Base-by-base conservation (phyloP, 106 monocot genomes). In the Dioscorea dumetorum region DNA sequence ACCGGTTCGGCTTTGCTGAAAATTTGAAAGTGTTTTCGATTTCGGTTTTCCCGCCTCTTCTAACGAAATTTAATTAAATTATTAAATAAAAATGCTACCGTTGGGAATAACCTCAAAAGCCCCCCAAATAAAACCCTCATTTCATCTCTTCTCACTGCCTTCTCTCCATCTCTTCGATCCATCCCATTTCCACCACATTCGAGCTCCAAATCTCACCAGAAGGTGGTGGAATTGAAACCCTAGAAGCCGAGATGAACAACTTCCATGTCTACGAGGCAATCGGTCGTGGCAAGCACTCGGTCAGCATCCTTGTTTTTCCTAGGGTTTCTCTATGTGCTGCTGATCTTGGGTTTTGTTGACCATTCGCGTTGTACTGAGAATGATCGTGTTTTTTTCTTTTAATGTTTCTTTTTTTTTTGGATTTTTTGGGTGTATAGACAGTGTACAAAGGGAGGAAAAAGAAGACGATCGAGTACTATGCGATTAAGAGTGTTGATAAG, bases 401-500 rank as follows among this genome's bases (percentile, higher is more conserved):
- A 28, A 18, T 13, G 34, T 34, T 34, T n/a, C n/a, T n/a, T n/a
- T n/a, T n/a, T n/a, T n/a, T n/a, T n/a, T n/a, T n/a, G n/a, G n/a
- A n/a, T 1, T 15, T 53, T 58, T 21, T 5, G 33, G 59, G 70
- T 6, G 6, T 17, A 16, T 21, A 95, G 95, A 78, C 79, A 49
- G 91, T 95, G 13, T 95, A 95, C 64, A 95, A 95, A 66, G 95
- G 91, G 57, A 81, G 95, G 72, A 91, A 82, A 82, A 95, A 91
- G 88, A 91, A 95, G 86, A 86, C 91, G 35, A 83, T 91, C 53
- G 92, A 99, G 80, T 99, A 99, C 54, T 99, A 64, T 53, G 97
- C 97, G 8, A 79, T 99, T 74, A 99, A 99, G 80, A 99, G 97
- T 72, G 97, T 92, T 10, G 97, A 99, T 60, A 99, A 99, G 67